Evolutionary conservation across 2,329 filamentous ascomycete genomes (phyloP).

Genomic region (Colletotrichum costaricense): DNA sequence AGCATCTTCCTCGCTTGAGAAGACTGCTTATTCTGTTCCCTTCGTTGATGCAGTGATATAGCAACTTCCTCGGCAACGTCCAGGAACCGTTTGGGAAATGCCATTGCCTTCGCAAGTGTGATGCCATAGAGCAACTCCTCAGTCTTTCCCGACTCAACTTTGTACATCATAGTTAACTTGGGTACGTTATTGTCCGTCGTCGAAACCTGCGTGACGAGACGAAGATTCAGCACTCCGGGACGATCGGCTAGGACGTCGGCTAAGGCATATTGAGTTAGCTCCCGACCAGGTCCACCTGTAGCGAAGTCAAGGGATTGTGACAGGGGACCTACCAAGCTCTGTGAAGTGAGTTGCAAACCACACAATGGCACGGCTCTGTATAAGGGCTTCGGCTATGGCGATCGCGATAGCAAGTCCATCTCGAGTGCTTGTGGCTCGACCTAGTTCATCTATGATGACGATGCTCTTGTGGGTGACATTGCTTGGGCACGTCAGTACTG

Average conservation of each 20-base stretch:
- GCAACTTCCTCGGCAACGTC: constrained; percentile 76
- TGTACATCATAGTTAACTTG: constrained; percentile 90
- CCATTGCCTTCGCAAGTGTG: constrained; percentile 79
- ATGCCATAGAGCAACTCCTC: constrained; percentile 84
- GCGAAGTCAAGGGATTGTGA: neutral
- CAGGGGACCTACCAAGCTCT: constrained; percentile 67
- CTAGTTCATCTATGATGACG: constrained; percentile 90
- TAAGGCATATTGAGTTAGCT: constrained; percentile 35
- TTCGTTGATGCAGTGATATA: constrained; percentile 66
- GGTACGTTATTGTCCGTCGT: constrained; percentile 58
- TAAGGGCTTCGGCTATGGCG: constrained; percentile 87
- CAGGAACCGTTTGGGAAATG: constrained; percentile 76
- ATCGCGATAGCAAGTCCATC: constrained; percentile 92
- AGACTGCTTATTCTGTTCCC: constrained; percentile 67
- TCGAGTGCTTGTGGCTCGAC: constrained; percentile 87
- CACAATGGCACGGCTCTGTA: constrained; percentile 81
- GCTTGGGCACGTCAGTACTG: neutral
- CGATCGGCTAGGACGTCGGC: constrained; percentile 80
- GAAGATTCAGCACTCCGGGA: constrained; percentile 83
- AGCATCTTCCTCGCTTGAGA: constrained; percentile 69
- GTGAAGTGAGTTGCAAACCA: constrained; percentile 97
- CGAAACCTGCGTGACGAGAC: constrained; percentile 78
- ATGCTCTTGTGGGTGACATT: constrained; percentile 84
- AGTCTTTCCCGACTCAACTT: constrained; percentile 77
- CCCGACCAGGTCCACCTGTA: constrained; percentile 15